Conservation (phyloP, 2,329 filamentous ascomycete genomes). For the Aspergillus costaricaensis region DNA sequence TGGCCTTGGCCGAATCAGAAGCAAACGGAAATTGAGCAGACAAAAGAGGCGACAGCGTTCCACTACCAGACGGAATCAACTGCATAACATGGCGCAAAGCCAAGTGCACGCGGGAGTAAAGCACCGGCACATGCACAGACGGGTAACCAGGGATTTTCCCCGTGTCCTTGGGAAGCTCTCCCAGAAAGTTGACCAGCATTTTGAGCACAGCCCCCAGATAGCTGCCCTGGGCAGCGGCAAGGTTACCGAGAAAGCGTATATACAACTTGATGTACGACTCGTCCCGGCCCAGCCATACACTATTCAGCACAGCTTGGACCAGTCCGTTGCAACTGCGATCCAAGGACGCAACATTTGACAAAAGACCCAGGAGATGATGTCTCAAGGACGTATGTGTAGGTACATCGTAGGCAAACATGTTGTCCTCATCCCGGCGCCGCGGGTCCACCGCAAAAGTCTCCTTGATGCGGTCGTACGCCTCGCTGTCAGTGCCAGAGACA, state of each 20-base stretch:
- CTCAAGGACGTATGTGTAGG: conserved; percentile 55
- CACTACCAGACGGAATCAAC: conserved; percentile 77
- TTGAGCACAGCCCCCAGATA: conserved; percentile 74
- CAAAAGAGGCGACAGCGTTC: conserved; percentile 68
- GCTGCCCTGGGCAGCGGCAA: conserved; percentile 80
- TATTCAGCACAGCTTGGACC: conserved; percentile 59
- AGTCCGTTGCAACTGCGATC: conserved; percentile 59
- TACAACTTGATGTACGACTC: conserved; percentile 60
- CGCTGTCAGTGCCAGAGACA: conserved; percentile 53
- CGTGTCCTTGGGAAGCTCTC: conserved; percentile 57
- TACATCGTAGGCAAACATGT: conserved; percentile 43
- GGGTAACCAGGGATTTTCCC: conserved; percentile 57
- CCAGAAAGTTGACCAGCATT: conserved; percentile 80
- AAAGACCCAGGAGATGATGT: conserved; percentile 61
- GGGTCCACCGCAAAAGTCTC: conserved; percentile 54
- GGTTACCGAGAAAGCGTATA: conserved; percentile 58
- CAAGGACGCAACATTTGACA: conserved; percentile 57
- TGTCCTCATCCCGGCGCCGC: conserved; percentile 40
- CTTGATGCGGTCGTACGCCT: conserved; percentile 59
- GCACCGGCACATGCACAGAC: conserved; percentile 62
- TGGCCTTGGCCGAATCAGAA: conserved; percentile 73
- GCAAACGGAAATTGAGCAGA: conserved; percentile 72
- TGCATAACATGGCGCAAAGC: conserved; percentile 74
- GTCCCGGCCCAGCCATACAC: conserved; percentile 64
- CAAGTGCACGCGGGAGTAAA: conserved; percentile 74